Evolutionary conservation across 192 early-diverging fungal genomes (phyloP), one percentile per base, ranked within the genome.

Genomic region (Endogone sp.): DNA sequence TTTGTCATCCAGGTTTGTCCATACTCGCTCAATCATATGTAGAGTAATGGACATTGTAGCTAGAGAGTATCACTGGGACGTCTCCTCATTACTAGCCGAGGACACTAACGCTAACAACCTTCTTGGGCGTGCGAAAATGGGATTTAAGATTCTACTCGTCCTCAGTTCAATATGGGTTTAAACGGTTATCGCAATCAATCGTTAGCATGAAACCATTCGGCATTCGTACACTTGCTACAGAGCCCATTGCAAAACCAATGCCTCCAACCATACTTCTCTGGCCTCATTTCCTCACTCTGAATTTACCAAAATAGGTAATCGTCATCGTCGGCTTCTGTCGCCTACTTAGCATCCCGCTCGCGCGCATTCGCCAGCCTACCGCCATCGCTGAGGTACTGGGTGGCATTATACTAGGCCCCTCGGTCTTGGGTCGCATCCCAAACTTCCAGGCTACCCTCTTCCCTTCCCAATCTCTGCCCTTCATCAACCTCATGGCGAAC

Each of bases 321-420:
- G 80, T 96, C 65, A 93, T 96, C 55, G 79, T 97, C 21, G 70
- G 70, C 60, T 73, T 93, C 30, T 88, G 89, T 30, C 87, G 95
- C 29, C 21, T 91, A 49, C 70, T 98, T 10, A 85, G 86, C 25
- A 11, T 91, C 29, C 68, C 73, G 3, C 75, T 98, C 24, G 74
- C 73, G 20, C 79, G 81, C 29, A 65, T 95, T 9, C 70, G 81
- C 58, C 95, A 98, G 74, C 96, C 96, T 0, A 75, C 82, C 3
- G 96, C 96, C 32, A 97, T 98, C 60, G 90, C 95, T 30, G 96
- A 98, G 73, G 89, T 98, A 56, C 71, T 97, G 28, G 94, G 90
- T 25, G 95, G 95, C 10, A 94, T 97, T 62, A 71, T 96, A 4
- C 85, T 97, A 4, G 97, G 97, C 0, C 94, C 94, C 2, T 91